A percentile compares a stretch with the other conserved stretches of the same genome.
Evolutionary conservation across 257 asterid genomes (phyloP).

Genomic region (Voacanga thouarsii): DNA sequence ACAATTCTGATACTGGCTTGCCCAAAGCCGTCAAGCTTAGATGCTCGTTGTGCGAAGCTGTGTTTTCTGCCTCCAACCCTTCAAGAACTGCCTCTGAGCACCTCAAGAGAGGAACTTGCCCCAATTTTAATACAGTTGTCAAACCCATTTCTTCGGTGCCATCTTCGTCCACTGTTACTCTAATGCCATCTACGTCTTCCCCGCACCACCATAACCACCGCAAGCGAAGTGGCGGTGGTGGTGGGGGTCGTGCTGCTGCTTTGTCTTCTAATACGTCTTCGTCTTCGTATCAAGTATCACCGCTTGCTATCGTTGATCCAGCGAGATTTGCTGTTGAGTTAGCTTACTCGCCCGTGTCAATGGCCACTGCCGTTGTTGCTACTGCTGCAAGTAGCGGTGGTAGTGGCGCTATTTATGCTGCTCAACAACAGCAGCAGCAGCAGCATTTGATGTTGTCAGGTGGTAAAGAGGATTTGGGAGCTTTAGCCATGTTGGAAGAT

Average conservation of each 20-base stretch:
- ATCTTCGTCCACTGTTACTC: constrained; percentile 27
- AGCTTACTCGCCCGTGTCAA: constrained; percentile 53
- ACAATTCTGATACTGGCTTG: constrained; percentile 63
- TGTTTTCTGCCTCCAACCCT: constrained; percentile 95
- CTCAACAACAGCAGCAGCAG: constrained; percentile 33
- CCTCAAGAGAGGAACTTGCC: constrained; percentile 91
- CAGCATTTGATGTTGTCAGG: constrained; percentile 72
- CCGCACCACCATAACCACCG: constrained; percentile 32
- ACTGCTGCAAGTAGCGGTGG: constrained; percentile 32
- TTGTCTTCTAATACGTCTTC: constrained; percentile 7
- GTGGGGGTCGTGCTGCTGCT: constrained; percentile 14
- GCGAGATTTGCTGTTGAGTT: constrained; percentile 63
- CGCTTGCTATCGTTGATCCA: constrained; percentile 71
- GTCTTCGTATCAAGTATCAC: constrained; percentile 38
- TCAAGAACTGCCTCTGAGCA: constrained; percentile 98
- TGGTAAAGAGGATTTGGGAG: constrained; percentile 90
- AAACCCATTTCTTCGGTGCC: constrained; percentile 72
- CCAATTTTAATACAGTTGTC: constrained; percentile 63
- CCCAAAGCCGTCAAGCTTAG: constrained; percentile 92
- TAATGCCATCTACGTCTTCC: constrained; percentile 21
- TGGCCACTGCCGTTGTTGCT: constrained; percentile 35
- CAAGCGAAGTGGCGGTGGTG: constrained; percentile 29
- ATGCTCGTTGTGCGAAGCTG: constrained; percentile 87
- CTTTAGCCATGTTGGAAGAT: constrained; percentile 81
- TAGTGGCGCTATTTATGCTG: constrained; percentile 31